Percentiles rank a stretch among this genome's conserved stretches.
Evolutionary conservation across 345 rosid species (phyloP).

Genomic region (Microthlaspi erraticum): DNA sequence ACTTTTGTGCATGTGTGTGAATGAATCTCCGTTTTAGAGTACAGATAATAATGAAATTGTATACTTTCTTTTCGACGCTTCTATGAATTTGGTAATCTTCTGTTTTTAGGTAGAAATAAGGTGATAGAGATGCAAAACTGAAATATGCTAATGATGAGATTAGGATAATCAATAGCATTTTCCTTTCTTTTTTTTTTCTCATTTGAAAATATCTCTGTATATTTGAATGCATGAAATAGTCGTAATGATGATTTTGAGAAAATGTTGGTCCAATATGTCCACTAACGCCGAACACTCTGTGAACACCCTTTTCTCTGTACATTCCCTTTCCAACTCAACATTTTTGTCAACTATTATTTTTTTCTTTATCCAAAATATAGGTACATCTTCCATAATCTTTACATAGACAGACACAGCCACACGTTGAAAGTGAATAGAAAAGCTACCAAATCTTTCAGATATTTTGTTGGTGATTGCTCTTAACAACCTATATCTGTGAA

Average conservation of each 20-base stretch:
- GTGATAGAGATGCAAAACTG: slow-evolving; percentile 7
- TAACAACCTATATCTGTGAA: neutral
- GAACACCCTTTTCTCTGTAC: slow-evolving; percentile 7
- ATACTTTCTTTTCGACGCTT: neutral
- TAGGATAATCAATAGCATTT: slow-evolving; percentile 6
- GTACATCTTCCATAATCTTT: too few relatives aligned
- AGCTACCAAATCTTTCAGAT: neutral
- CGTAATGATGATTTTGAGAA: slow-evolving; percentile 25
- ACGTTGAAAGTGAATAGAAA: too few relatives aligned
- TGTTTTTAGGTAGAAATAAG: slow-evolving; percentile 17
- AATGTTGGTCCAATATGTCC: slow-evolving; percentile 30
- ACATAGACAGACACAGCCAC: too few relatives aligned
- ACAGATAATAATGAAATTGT: neutral
- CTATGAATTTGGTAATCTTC: slow-evolving; percentile 12
- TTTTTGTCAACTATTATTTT: slow-evolving; percentile 3
- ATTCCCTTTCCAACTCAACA: slow-evolving; percentile 28
- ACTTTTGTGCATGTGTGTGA: neutral
- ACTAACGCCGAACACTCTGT: slow-evolving; percentile 39
- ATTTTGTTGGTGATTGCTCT: neutral
- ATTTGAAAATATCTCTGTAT: slow-evolving; percentile 29
- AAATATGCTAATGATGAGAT: slow-evolving; percentile 26
- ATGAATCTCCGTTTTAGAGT: neutral
- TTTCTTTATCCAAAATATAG: neutral
- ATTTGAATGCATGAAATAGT: slow-evolving; percentile 23
- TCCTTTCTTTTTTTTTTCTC: neutral